phyloP scores from a whole-genome alignment of 2,329 filamentous ascomycete species.

The Myriosclerotinia curreyana region DNA sequence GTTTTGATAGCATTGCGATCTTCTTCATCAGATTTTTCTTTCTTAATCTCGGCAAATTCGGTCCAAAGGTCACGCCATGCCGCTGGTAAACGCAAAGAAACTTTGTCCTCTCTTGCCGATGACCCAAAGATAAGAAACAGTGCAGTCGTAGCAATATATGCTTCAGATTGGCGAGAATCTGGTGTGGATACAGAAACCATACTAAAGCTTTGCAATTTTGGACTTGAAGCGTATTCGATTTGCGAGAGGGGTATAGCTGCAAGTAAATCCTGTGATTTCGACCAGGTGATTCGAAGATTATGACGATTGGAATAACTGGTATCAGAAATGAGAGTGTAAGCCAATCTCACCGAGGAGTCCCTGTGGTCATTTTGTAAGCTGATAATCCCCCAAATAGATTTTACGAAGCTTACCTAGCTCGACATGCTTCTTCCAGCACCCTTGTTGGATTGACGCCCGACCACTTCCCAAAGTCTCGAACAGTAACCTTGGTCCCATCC shows the following conservation, averaged over 20 bases:
- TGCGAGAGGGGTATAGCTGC: conserved; percentile 40
- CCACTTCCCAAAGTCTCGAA: conserved; percentile 83
- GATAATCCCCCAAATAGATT: background rate
- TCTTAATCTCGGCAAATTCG: conserved; percentile 70
- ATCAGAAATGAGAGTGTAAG: conserved; percentile 67
- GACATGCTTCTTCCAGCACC: conserved; percentile 83
- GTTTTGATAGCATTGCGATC: conserved; percentile 68
- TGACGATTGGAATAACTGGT: conserved; percentile 74
- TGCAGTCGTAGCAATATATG: conserved; percentile 76
- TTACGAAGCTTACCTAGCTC: conserved; percentile 57
- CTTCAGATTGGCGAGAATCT: conserved; percentile 77
- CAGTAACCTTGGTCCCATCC: conserved; percentile 54
- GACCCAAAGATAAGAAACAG: conserved; percentile 77
- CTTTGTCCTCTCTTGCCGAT: conserved; percentile 82
- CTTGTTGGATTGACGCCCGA: conserved; percentile 72
- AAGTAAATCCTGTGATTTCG: conserved; percentile 61
- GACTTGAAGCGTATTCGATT: conserved; percentile 39
- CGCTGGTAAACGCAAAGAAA: conserved; percentile 71
- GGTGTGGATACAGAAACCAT: conserved; percentile 75
- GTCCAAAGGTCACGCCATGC: conserved; percentile 83
- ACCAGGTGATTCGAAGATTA: conserved; percentile 72
- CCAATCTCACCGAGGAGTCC: conserved; percentile 66
- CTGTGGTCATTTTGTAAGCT: conserved; percentile 43
- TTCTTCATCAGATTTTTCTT: conserved; percentile 63
- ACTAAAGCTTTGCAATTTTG: conserved; percentile 60